These are phyloP conservation scores for Lachancea meyersii DNA, from an alignment of 805 yeast genomes.

Conservation along the genomic window DNA sequence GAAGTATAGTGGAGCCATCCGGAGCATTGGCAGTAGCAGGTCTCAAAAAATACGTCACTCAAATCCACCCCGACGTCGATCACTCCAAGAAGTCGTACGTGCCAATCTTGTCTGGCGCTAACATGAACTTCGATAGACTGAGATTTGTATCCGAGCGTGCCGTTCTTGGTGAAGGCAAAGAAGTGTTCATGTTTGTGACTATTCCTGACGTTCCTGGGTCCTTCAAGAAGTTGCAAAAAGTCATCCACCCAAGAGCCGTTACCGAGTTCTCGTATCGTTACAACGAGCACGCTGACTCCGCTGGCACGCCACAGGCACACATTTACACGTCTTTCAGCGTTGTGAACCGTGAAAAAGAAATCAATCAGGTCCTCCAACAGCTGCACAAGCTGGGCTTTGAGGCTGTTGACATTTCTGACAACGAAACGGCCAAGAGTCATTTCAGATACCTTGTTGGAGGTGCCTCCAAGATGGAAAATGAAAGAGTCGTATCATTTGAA, in stretches of 20 bases:
- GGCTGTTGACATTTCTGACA: constrained; percentile 81
- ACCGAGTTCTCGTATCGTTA: constrained; percentile 93
- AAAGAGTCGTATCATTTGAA: constrained; percentile 75
- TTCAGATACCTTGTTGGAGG: constrained; percentile 97
- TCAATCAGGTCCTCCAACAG: constrained; percentile 52
- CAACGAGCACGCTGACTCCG: constrained; percentile 36
- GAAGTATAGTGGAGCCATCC: constrained; percentile 91
- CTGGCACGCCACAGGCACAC: constrained; percentile 52
- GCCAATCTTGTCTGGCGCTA: constrained; percentile 91
- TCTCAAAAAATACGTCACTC: constrained; percentile 67
- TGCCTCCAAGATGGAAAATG: constrained; percentile 63
- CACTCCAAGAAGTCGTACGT: constrained; percentile 67
- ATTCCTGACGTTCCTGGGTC: constrained; percentile 94
- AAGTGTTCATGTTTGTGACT: constrained; percentile 82
- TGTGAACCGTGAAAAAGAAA: constrained; percentile 65
- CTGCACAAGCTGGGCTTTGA: constrained; percentile 59
- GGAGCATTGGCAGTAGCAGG: constrained; percentile 98
- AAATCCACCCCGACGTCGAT: constrained; percentile 58
- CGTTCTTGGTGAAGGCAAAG: constrained; percentile 96
- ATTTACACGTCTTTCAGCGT: constrained; percentile 88
- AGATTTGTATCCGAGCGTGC: constrained; percentile 97
- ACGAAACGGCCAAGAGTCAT: constrained; percentile 92
- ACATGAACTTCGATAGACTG: constrained; percentile 94
- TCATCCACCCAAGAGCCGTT: constrained; percentile 80
- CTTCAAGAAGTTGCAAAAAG: constrained; percentile 65